Evolutionary conservation across 1,139 yeast species (phyloP).

Genomic region (Pichia kudriavzevii): DNA sequence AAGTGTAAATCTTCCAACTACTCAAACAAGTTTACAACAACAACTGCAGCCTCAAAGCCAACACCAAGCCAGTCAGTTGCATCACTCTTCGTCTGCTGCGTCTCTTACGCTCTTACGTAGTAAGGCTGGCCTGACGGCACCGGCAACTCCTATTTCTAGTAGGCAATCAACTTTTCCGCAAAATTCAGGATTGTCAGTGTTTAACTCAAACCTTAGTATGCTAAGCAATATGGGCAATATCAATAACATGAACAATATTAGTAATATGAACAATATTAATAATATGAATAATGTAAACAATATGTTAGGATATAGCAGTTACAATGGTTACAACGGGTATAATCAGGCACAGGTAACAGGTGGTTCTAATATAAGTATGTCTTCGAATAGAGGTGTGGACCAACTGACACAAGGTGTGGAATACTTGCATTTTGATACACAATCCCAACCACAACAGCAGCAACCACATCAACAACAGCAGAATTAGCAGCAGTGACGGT

Average conservation of each 20-base stretch:
- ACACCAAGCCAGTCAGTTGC: slow-evolving; percentile 11
- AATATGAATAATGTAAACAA: not conserved
- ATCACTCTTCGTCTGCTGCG: slow-evolving; percentile 27
- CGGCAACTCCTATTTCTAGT: slow-evolving; percentile 18
- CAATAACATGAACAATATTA: slow-evolving; percentile 1
- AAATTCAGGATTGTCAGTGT: slow-evolving; percentile 5
- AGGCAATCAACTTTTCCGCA: slow-evolving; percentile 15
- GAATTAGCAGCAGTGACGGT: not conserved
- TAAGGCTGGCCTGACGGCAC: slow-evolving; percentile 18
- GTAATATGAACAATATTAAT: slow-evolving; percentile 1
- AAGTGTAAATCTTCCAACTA: too few relatives aligned
- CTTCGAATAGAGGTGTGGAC: slow-evolving; percentile 12
- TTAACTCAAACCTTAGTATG: too few relatives aligned
- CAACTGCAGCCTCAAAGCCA: not conserved
- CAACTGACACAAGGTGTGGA: too few relatives aligned
- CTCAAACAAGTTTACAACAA: too few relatives aligned
- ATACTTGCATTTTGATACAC: too few relatives aligned
- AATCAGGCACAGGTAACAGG: slow-evolving; percentile 24
- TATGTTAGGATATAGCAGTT: too few relatives aligned
- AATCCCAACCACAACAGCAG: not conserved
- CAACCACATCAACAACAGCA: not conserved
- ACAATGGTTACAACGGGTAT: too few relatives aligned
- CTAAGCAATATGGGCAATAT: too few relatives aligned
- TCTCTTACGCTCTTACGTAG: slow-evolving; percentile 22
- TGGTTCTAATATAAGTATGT: slow-evolving; percentile 18